Conservation (phyloP, 352 stramenopile species). For the Thraustotheca clavata region DNA sequence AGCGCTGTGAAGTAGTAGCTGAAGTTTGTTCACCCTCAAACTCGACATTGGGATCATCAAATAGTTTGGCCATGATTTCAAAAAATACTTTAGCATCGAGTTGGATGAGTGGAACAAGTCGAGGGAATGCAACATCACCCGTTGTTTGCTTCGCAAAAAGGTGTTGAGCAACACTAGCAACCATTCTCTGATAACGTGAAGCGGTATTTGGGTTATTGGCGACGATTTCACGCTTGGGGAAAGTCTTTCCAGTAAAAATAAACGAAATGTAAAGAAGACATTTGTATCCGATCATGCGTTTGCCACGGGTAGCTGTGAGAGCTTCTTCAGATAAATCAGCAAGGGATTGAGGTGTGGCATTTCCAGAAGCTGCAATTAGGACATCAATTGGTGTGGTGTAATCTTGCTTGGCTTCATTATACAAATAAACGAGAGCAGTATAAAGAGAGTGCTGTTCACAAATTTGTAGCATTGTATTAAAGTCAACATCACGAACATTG, state of each 20-base stretch:
- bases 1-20: conserved; percentile 10
- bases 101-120: conserved; percentile 69
- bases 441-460: conserved; percentile 89
- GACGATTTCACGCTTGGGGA: conserved; percentile 77
- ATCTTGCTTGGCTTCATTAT: conserved; percentile 89
- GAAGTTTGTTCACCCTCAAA: conserved; percentile 72
- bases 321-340: conserved; percentile 26
- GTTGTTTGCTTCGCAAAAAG: conserved; percentile 67
- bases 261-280: conserved; percentile 87
- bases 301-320: conserved; percentile 40
- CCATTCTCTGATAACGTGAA: conserved; percentile 39
- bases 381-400: conserved; percentile 89
- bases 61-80: conserved; percentile 68
- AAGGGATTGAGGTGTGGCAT: conserved; percentile 24
- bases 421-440: conserved; percentile 93
- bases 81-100: conserved; percentile 75
- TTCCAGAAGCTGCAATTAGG: conserved; percentile 58
- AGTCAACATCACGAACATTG: conserved; percentile 89
- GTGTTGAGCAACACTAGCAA: conserved; percentile 64
- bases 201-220: conserved; percentile 40
- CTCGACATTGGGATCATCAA: conserved; percentile 75
- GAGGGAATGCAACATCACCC: conserved; percentile 48
- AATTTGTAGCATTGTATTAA: conserved; percentile 91
- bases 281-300: conserved; percentile 77
- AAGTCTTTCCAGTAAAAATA: conserved; percentile 83